Conservation (phyloP, 208 protist species). For the Balamuthia mandrillaris region DNA sequence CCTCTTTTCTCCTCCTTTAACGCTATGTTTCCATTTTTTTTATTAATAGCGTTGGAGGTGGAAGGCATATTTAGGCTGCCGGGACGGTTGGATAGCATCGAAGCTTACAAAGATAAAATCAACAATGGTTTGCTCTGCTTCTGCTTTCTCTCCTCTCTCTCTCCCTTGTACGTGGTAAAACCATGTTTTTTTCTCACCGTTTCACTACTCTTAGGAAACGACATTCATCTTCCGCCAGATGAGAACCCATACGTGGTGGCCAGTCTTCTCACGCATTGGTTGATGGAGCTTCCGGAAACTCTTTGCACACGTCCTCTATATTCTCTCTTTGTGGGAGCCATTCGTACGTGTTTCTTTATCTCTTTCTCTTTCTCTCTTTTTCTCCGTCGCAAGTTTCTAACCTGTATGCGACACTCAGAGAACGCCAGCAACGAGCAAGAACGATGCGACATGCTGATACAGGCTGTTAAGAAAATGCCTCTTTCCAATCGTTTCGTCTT, state of each 20-base stretch:
- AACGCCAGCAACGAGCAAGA: not conserved
- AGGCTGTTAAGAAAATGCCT: not conserved
- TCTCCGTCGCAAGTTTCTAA: not conserved
- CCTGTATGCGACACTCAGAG: not conserved
- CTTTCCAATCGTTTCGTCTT: slow-evolving; percentile 14
- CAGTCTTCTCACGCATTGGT: not conserved
- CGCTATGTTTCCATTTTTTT: not conserved
- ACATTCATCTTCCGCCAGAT: not conserved
- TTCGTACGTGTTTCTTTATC: not conserved
- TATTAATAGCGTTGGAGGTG: not conserved
- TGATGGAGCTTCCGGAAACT: slow-evolving; percentile 27
- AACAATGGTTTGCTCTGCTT: not conserved
- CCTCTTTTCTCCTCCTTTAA: not conserved
- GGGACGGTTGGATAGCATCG: slow-evolving; percentile 9
- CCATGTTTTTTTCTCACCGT: too few relatives aligned
- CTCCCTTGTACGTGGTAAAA: too few relatives aligned
- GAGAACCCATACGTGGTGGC: slow-evolving; percentile 17
- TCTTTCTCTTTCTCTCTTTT: not conserved
- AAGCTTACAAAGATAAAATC: slow-evolving; percentile 15
- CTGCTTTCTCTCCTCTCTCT: not conserved
- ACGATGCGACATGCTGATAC: not conserved
- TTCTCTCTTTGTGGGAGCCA: not conserved
- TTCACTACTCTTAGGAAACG: not conserved
- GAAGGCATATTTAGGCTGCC: slow-evolving; percentile 28
- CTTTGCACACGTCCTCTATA: slow-evolving; percentile 3